These are phyloP conservation scores for Ilyonectria robusta DNA, from an alignment of 2,329 filamentous ascomycete genomes.

Conservation along the genomic window DNA sequence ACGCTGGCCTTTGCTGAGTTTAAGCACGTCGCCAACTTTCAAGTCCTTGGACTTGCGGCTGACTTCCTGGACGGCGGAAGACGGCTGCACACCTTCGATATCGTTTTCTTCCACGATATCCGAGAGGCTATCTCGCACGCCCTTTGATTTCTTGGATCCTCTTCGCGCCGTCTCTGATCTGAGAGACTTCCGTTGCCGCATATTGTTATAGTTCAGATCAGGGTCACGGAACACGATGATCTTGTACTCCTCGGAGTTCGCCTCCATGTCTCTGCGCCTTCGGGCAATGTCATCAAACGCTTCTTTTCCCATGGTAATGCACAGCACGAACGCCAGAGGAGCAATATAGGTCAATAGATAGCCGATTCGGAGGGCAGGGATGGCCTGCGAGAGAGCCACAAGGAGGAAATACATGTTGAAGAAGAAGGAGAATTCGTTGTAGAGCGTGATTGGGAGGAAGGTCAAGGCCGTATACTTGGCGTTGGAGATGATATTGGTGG, in stretches of 20 bases:
- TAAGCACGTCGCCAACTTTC: constrained; percentile 95
- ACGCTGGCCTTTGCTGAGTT: constrained; percentile 90
- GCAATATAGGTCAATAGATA: constrained; percentile 96
- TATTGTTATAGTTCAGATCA: constrained; percentile 55
- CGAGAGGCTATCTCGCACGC: constrained; percentile 60
- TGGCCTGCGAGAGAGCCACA: constrained; percentile 93
- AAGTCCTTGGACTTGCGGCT: constrained; percentile 88
- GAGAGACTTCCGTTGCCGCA: constrained; percentile 55
- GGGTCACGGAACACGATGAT: constrained; percentile 80
- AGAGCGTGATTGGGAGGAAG: constrained; percentile 93
- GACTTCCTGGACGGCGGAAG: constrained; percentile 73
- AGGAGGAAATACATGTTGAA: constrained; percentile 99
- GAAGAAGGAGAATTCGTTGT: constrained; percentile 99
- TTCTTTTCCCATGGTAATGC: constrained; percentile 95
- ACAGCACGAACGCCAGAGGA: constrained; percentile 90
- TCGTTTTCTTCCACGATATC: constrained; percentile 79
- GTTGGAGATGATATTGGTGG: constrained; percentile 93
- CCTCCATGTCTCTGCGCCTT: constrained; percentile 89
- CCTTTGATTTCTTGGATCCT: constrained; percentile 50
- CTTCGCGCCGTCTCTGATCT: constrained; percentile 59
- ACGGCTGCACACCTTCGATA: constrained; percentile 56
- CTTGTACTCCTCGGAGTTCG: constrained; percentile 91
- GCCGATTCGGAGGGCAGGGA: constrained; percentile 90
- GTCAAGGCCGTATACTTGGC: constrained; percentile 97
- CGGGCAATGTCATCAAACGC: constrained; percentile 93